Conservation (phyloP, 2,329 filamentous ascomycete species). For the Diaporthe ampelina region DNA sequence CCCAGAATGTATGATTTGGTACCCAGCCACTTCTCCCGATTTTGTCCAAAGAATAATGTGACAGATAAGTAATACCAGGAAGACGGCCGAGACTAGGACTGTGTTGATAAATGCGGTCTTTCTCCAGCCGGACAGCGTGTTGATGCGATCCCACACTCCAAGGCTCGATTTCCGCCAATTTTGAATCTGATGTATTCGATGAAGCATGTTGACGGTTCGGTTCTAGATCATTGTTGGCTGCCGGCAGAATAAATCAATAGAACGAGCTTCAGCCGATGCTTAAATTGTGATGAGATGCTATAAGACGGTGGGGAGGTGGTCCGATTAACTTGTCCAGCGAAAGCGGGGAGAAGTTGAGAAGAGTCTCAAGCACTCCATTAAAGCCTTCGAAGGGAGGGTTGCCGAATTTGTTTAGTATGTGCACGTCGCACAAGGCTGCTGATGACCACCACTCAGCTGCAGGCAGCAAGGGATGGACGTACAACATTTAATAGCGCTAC, state of each 20-base stretch:
- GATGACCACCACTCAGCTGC: neutral
- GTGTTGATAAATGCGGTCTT: conserved; percentile 3
- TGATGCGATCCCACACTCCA: neutral
- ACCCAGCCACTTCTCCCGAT: neutral
- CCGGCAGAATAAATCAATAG: fast-evolving
- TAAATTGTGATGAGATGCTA: neutral
- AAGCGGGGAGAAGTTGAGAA: neutral
- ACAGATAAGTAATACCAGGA: neutral
- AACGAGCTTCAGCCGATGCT: neutral
- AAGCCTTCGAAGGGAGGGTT: no score
- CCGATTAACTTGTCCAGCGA: neutral
- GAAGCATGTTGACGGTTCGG: neutral
- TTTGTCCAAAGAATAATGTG: neutral
- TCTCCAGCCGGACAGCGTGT: neutral
- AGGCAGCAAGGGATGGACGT: neutral
- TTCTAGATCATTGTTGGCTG: neutral
- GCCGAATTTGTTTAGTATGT: neutral
- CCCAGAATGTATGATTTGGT: neutral
- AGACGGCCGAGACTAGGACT: neutral
- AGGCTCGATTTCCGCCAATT: neutral
- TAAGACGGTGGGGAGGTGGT: neutral
- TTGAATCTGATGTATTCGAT: neutral
- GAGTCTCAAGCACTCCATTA: no score
- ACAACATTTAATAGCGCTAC: neutral
- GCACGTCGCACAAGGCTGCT: neutral